Percentiles rank a stretch among this genome's conserved stretches.
These are phyloP conservation scores for Pseudocercospora musae DNA, from an alignment of 2,329 filamentous ascomycete species.

Conservation along the genomic window DNA sequence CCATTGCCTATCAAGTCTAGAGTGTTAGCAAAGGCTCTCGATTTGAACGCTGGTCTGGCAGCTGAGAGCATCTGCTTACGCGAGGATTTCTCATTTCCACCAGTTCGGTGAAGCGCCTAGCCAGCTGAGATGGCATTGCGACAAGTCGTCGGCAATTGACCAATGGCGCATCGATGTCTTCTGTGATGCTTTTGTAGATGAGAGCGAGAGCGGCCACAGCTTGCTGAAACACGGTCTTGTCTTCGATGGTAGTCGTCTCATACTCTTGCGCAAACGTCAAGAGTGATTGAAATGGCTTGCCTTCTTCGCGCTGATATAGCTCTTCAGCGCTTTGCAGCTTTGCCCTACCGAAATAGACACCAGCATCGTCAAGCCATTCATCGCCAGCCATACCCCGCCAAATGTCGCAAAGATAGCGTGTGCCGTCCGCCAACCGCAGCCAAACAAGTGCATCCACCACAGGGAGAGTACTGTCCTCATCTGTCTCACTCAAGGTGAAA, in stretches of 20 bases:
- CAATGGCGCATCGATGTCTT: slow-evolving; percentile 19
- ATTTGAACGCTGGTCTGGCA: neutral
- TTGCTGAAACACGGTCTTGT: slow-evolving; percentile 22
- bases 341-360: slow-evolving; percentile 23
- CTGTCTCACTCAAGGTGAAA: slow-evolving; percentile 24
- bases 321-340: slow-evolving; percentile 20
- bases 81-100: slow-evolving; percentile 24
- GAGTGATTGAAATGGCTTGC: slow-evolving; percentile 25
- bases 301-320: slow-evolving; percentile 23
- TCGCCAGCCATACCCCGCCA: slow-evolving; percentile 18
- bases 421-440: slow-evolving; percentile 26
- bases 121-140: slow-evolving; percentile 28
- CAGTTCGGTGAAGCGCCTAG: slow-evolving; percentile 24
- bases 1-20: neutral
- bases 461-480: slow-evolving; percentile 18
- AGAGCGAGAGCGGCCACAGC: slow-evolving; percentile 25
- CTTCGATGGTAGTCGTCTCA: slow-evolving; percentile 19
- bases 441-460: slow-evolving; percentile 24
- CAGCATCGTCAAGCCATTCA: slow-evolving; percentile 16
- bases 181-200: slow-evolving; percentile 24
- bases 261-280: slow-evolving; percentile 24
- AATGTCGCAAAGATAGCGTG: slow-evolving; percentile 17
- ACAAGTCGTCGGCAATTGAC: slow-evolving; percentile 25
- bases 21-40: neutral
- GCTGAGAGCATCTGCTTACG: slow-evolving; percentile 1